Conservation (phyloP, 2,329 filamentous ascomycete genomes). For the Alternaria arborescens region DNA sequence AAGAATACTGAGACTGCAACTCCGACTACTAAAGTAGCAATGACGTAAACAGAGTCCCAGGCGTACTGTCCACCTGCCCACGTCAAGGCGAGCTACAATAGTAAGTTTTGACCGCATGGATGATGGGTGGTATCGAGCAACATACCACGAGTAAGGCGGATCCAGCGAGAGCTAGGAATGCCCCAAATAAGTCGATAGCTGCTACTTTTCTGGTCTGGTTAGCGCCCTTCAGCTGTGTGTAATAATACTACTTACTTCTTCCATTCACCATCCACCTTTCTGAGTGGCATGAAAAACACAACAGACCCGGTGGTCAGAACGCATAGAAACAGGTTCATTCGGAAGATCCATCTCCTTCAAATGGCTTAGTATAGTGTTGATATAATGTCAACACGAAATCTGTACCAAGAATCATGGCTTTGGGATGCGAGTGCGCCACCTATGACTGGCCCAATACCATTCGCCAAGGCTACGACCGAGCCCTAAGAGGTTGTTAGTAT, state of each 20-base stretch:
- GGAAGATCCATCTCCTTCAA: slow-evolving; percentile 32
- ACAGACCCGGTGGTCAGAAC: slow-evolving; percentile 29
- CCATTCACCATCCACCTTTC: slow-evolving; percentile 59
- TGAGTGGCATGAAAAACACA: slow-evolving; percentile 50
- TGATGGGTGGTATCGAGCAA: not conserved
- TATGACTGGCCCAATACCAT: slow-evolving; percentile 39
- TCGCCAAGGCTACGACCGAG: slow-evolving; percentile 36
- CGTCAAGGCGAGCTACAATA: slow-evolving; percentile 53
- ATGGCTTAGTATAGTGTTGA: not conserved
- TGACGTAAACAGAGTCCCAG: slow-evolving; percentile 62
- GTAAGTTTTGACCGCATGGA: slow-evolving; percentile 3
- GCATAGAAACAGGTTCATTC: slow-evolving; percentile 49
- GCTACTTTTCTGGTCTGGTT: slow-evolving; percentile 24
- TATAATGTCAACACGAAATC: not conserved
- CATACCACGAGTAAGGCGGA: slow-evolving; percentile 67
- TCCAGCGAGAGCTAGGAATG: slow-evolving; percentile 61
- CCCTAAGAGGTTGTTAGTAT: slow-evolving; percentile 40
- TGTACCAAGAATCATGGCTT: slow-evolving; percentile 26
- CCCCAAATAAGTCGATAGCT: slow-evolving; percentile 67
- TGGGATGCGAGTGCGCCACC: slow-evolving; percentile 38
- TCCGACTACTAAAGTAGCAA: slow-evolving; percentile 62
- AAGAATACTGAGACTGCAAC: slow-evolving; percentile 58
- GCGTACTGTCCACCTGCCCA: slow-evolving; percentile 67
- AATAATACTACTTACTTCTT: slow-evolving; percentile 50
- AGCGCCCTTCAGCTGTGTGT: not conserved